Evolutionary conservation across 2,329 filamentous ascomycete genomes (phyloP).

Genomic region (Iodosphaeria phyllophila): DNA sequence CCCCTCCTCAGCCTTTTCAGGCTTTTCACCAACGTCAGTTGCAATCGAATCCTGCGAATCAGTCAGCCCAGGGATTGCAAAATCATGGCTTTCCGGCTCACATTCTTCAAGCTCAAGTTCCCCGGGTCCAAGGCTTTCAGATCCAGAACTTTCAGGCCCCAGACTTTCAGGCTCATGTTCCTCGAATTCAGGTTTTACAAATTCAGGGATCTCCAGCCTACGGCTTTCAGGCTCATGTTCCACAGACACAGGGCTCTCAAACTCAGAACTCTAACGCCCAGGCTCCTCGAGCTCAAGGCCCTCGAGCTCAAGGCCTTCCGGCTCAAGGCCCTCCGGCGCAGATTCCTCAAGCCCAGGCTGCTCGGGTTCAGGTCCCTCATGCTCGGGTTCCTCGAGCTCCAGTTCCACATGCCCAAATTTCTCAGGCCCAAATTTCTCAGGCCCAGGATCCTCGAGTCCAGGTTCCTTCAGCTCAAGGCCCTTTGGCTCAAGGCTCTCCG

Average conservation of each 20-base stretch:
- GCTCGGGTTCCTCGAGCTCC: too few relatives aligned
- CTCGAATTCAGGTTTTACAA: neutral
- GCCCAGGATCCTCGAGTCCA: too few relatives aligned
- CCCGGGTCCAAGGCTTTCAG: constrained; percentile 1
- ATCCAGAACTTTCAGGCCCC: constrained; percentile 4
- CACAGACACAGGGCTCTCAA: neutral
- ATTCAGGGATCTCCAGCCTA: neutral
- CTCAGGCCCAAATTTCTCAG: neutral
- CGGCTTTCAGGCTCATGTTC: neutral
- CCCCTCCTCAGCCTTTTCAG: neutral
- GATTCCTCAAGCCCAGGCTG: too few relatives aligned
- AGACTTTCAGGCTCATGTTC: constrained; percentile 1
- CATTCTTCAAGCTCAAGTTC: constrained; percentile 10
- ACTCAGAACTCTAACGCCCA: neutral
- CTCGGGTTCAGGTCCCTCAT: too few relatives aligned
- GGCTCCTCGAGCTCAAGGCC: too few relatives aligned
- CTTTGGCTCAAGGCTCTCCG: too few relatives aligned
- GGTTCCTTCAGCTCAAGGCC: too few relatives aligned
- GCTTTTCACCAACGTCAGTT: too few relatives aligned
- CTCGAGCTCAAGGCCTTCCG: too few relatives aligned
- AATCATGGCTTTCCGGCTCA: constrained; percentile 11
- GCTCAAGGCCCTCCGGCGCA: too few relatives aligned
- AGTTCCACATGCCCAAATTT: neutral
- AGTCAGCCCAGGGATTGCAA: neutral
- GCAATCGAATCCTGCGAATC: too few relatives aligned